Conservation (phyloP, 768 basidiomycete genomes). For the Tricholoma sp. region DNA sequence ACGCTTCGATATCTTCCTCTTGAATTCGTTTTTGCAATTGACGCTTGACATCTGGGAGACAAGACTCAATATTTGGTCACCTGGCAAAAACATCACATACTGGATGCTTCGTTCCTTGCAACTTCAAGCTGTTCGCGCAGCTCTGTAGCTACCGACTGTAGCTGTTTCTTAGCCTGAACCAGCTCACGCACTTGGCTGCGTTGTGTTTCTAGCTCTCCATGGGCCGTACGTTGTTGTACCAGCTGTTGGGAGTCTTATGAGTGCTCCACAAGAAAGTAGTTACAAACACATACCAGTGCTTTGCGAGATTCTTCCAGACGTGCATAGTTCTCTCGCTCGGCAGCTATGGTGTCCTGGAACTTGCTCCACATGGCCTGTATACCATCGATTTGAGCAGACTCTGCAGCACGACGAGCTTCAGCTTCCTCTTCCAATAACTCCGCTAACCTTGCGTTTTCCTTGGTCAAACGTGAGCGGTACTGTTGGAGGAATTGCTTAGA, state of each 20-base stretch:
- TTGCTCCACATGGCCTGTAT: slow-evolving; percentile 64
- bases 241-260: slow-evolving; percentile 33
- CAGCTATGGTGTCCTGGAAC: slow-evolving; percentile 52
- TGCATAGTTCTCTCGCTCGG: slow-evolving; percentile 57
- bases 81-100: slow-evolving; percentile 29
- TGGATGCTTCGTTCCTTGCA: slow-evolving; percentile 53
- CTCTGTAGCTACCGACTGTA: slow-evolving; percentile 49
- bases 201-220: slow-evolving; percentile 61
- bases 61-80: slow-evolving; percentile 4
- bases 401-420: slow-evolving; percentile 54
- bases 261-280: neutral
- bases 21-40: slow-evolving; percentile 56
- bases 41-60: slow-evolving; percentile 45
- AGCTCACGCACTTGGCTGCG: slow-evolving; percentile 61
- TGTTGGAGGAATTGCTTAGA: slow-evolving; percentile 59
- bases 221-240: slow-evolving; percentile 59
- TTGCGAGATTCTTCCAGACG: slow-evolving; percentile 68
- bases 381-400: slow-evolving; percentile 59
- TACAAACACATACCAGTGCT: slow-evolving; percentile 48
- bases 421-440: slow-evolving; percentile 60
- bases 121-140: slow-evolving; percentile 54
- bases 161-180: slow-evolving; percentile 47
- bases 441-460: slow-evolving; percentile 50
- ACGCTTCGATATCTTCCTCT: slow-evolving; percentile 56
- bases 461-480: slow-evolving; percentile 49